Percentiles rank a stretch among this genome's conserved stretches.
These are phyloP conservation scores for Plenodomus biglobosus DNA, from an alignment of 2,329 filamentous ascomycete species.

Conservation along the genomic window DNA sequence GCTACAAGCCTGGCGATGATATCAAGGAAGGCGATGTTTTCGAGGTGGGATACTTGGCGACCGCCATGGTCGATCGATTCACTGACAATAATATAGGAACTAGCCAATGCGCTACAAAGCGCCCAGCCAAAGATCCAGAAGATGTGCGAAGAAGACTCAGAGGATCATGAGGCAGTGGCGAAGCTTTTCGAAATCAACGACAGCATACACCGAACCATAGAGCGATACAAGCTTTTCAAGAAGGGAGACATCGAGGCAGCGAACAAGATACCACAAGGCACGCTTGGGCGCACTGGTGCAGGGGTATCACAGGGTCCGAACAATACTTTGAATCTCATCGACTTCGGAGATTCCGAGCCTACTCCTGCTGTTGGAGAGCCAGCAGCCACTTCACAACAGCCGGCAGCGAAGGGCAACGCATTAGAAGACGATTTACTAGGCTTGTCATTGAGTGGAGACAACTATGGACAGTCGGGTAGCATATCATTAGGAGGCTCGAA, in stretches of 20 bases:
- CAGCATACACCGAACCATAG: slow-evolving; percentile 95
- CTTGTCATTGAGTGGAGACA: slow-evolving; percentile 70
- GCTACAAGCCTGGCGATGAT: slow-evolving; percentile 77
- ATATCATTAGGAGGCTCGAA: slow-evolving; percentile 73
- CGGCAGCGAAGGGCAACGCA: slow-evolving; percentile 60
- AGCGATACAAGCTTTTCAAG: slow-evolving; percentile 93
- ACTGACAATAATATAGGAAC: slow-evolving; percentile 60
- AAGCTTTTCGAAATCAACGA: slow-evolving; percentile 98
- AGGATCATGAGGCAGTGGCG: slow-evolving; percentile 92
- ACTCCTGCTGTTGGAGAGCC: slow-evolving; percentile 22
- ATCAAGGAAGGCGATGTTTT: slow-evolving; percentile 71
- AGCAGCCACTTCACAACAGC: slow-evolving; percentile 43
- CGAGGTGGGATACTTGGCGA: slow-evolving; percentile 50
- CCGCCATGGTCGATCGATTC: slow-evolving; percentile 25
- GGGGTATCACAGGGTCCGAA: slow-evolving; percentile 66
- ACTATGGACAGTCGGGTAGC: slow-evolving; percentile 73
- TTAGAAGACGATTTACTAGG: slow-evolving; percentile 91
- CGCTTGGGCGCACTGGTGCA: slow-evolving; percentile 66
- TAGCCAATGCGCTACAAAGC: slow-evolving; percentile 84
- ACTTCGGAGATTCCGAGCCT: slow-evolving; percentile 73
- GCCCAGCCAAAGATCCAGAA: slow-evolving; percentile 98
- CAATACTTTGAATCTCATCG: slow-evolving; percentile 88
- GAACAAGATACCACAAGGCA: slow-evolving; percentile 79
- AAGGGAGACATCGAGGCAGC: slow-evolving; percentile 88
- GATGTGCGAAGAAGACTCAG: slow-evolving; percentile 99